Evolutionary conservation across 768 basidiomycete genomes (phyloP).

Genomic region (Cystofilobasidium bisporidii): DNA sequence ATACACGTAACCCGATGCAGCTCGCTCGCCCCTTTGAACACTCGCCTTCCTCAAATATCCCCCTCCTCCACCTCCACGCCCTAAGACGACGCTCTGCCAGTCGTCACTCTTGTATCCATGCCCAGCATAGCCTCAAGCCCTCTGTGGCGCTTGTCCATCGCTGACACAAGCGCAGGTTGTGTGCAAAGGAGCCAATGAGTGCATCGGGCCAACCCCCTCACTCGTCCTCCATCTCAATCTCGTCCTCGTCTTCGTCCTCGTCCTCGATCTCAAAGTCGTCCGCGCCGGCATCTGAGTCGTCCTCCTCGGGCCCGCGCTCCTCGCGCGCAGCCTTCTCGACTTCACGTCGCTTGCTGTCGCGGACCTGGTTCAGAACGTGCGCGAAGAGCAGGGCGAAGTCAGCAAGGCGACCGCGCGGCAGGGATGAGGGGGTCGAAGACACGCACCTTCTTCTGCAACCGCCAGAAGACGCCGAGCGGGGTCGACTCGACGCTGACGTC

Average conservation of each 20-base stretch:
- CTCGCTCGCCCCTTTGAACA: too few relatives aligned
- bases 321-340: slow-evolving; percentile 29
- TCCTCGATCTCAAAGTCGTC: slow-evolving; percentile 22
- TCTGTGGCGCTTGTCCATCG: too few relatives aligned
- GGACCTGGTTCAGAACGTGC: neutral
- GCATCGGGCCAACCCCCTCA: neutral
- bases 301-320: slow-evolving; percentile 28
- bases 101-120: too few relatives aligned
- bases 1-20: too few relatives aligned
- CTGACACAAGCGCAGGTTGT: too few relatives aligned
- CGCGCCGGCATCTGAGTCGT: slow-evolving; percentile 7
- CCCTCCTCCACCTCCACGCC: too few relatives aligned
- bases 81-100: too few relatives aligned
- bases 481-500: slow-evolving; percentile 52
- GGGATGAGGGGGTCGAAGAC: neutral
- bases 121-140: too few relatives aligned
- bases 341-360: slow-evolving; percentile 26
- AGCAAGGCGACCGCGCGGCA: neutral
- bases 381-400: neutral
- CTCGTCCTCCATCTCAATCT: slow-evolving; percentile 27
- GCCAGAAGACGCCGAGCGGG: slow-evolving; percentile 50
- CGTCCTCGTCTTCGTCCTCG: slow-evolving; percentile 20
- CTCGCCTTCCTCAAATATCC: too few relatives aligned
- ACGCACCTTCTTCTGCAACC: slow-evolving; percentile 24
- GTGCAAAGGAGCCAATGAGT: too few relatives aligned